Percentiles rank a stretch among this genome's conserved stretches.
Conservation (phyloP, 2,329 filamentous ascomycete species). For the Colletotrichum lini region DNA sequence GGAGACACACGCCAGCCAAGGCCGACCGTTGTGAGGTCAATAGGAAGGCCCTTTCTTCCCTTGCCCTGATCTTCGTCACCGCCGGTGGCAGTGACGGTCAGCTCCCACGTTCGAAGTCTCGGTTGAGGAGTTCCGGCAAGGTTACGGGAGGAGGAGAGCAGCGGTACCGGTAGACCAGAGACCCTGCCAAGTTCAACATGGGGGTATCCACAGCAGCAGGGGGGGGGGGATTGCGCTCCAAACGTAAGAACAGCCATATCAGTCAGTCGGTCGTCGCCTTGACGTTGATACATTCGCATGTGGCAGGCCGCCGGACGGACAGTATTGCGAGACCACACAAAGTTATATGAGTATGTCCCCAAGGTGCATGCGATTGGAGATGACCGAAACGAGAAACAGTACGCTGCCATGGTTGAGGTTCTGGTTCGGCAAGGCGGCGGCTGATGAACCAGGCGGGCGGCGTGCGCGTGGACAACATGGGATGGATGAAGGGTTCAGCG, state of each 20-base stretch:
- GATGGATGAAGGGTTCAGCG: constrained; percentile 31
- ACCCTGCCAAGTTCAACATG: constrained; percentile 34
- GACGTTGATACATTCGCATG: constrained; percentile 18
- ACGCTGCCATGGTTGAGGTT: constrained; percentile 37
- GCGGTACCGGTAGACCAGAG: constrained; percentile 30
- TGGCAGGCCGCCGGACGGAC: constrained; percentile 26
- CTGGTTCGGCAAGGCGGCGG: constrained; percentile 37
- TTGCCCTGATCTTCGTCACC: constrained; percentile 26
- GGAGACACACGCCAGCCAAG: constrained; percentile 21
- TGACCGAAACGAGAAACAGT: constrained; percentile 37
- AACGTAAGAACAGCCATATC: constrained; percentile 24
- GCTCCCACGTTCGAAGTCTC: constrained; percentile 21
- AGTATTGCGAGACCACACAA: constrained; percentile 4
- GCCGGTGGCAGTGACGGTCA: constrained; percentile 27
- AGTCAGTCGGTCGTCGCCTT: constrained; percentile 33
- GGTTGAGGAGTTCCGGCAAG: constrained; percentile 30
- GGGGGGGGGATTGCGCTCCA: constrained; percentile 32
- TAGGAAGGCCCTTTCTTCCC: constrained; percentile 21
- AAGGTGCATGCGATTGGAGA: constrained; percentile 22
- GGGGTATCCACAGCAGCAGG: constrained; percentile 33
- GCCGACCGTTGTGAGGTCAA: constrained; percentile 14
- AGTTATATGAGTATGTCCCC: background rate
- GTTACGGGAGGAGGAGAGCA: constrained; percentile 29
- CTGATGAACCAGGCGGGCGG: constrained; percentile 36
- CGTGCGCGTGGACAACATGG: constrained; percentile 35